A percentile compares a stretch with the other conserved stretches of the same genome.
Conservation (phyloP, 1,284 basidiomycete species). For the Ceratobasidium sp. region DNA sequence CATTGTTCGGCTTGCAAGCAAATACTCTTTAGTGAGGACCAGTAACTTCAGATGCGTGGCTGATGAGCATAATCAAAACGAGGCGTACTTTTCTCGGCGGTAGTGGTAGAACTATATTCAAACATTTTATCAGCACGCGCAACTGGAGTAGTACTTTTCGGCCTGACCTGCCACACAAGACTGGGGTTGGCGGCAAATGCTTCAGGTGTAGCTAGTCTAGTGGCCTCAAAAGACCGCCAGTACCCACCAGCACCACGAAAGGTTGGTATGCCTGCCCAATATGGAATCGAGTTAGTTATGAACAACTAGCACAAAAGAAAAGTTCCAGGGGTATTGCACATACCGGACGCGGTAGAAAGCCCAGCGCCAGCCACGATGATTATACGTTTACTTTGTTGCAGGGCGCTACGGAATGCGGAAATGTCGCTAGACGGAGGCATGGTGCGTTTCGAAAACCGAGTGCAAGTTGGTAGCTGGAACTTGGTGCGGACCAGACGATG, state of each 20-base stretch:
- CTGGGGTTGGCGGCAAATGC: conserved; percentile 69
- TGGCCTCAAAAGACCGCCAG: conserved; percentile 71
- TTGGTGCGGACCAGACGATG: background rate
- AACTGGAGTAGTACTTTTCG: background rate
- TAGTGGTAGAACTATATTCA: conserved; percentile 69
- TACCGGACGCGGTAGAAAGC: conserved; percentile 69
- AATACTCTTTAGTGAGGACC: conserved; percentile 60
- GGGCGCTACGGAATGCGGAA: conserved; percentile 4
- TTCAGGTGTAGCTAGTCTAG: conserved; percentile 68
- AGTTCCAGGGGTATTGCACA: background rate
- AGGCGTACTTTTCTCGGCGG: conserved; percentile 64
- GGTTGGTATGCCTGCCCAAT: conserved; percentile 68
- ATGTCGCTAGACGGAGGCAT: conserved; percentile 28
- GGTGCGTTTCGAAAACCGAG: background rate
- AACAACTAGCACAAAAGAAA: background rate
- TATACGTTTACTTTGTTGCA: conserved; percentile 59
- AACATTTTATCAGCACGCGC: background rate
- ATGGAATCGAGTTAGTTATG: background rate
- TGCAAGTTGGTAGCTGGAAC: background rate
- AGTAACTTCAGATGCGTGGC: background rate
- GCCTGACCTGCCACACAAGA: conserved; percentile 64
- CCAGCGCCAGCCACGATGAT: conserved; percentile 72
- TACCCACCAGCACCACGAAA: conserved; percentile 72
- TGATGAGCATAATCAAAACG: conserved; percentile 3
- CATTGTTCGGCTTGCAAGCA: conserved; percentile 67